Percentiles rank a stretch among this genome's conserved stretches.
These are phyloP conservation scores for Ustilago esculenta DNA, from an alignment of 1,284 basidiomycete species.

Conservation along the genomic window DNA sequence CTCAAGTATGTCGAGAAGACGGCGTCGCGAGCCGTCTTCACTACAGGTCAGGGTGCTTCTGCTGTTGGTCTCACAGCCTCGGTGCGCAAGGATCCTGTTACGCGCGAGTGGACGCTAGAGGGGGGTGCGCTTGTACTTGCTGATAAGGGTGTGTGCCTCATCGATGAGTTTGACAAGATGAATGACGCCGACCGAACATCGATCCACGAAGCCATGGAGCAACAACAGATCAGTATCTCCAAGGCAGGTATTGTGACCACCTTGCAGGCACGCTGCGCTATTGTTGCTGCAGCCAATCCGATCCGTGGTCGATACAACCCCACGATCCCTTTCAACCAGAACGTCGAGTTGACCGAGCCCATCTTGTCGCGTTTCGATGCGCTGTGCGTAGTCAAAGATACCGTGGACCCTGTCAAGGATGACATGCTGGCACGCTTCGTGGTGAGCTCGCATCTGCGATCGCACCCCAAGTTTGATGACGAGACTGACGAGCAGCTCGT, in stretches of 20 bases:
- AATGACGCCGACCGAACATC: slow-evolving; percentile 89
- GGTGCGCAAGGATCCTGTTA: slow-evolving; percentile 96
- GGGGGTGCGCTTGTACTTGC: slow-evolving; percentile 96
- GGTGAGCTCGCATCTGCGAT: slow-evolving; percentile 91
- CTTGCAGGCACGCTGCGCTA: slow-evolving; percentile 94
- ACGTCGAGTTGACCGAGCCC: slow-evolving; percentile 97
- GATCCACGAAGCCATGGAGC: slow-evolving; percentile 99
- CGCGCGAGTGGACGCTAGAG: slow-evolving; percentile 97
- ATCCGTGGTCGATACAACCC: slow-evolving; percentile 74
- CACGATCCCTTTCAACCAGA: slow-evolving; percentile 83
- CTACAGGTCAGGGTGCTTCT: slow-evolving; percentile 95
- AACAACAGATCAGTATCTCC: slow-evolving; percentile 98
- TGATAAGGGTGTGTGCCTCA: slow-evolving; percentile 97
- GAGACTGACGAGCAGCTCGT: slow-evolving; percentile 87
- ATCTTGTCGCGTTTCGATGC: slow-evolving; percentile 99
- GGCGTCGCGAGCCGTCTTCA: slow-evolving; percentile 93
- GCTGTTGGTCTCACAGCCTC: slow-evolving; percentile 98
- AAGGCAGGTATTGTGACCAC: slow-evolving; percentile 98
- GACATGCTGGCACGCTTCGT: slow-evolving; percentile 97
- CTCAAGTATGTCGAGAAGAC: slow-evolving; percentile 99
- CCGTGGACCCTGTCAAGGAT: slow-evolving; percentile 94
- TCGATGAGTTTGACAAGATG: slow-evolving; percentile 99
- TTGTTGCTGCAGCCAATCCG: slow-evolving; percentile 97
- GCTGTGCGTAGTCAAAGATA: slow-evolving; percentile 96
- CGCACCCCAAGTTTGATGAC: slow-evolving; percentile 89